These are phyloP conservation scores for Chloris gayana DNA, from an alignment of 176 grass and related monocot species.

Conservation along the genomic window DNA sequence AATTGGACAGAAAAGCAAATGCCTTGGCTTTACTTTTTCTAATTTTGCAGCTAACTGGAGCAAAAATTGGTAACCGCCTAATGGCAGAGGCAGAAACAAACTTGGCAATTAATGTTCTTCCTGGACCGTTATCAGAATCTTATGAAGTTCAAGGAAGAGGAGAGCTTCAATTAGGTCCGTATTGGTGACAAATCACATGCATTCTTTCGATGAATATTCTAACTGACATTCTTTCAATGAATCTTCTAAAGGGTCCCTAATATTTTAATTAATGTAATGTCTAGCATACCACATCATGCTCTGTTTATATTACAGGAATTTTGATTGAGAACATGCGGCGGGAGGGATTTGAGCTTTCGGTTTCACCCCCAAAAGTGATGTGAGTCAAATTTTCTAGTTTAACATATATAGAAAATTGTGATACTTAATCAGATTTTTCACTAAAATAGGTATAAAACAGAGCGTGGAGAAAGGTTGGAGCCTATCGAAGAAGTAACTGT, in stretches of 20 bases:
- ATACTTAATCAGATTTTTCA: constrained; percentile 31
- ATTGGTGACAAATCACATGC: constrained; percentile 18
- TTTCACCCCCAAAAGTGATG: constrained; percentile 99
- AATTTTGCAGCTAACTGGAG: constrained; percentile 82
- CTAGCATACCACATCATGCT: constrained; percentile 29
- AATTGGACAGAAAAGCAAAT: constrained; percentile 15
- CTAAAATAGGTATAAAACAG: constrained; percentile 84
- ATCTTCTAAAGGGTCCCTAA: not conserved
- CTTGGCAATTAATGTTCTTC: constrained; percentile 99
- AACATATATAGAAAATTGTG: not conserved
- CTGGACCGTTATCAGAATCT: constrained; percentile 92
- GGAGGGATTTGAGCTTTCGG: constrained; percentile 97
- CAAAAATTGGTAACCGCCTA: constrained; percentile 92
- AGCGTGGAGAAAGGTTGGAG: constrained; percentile 70
- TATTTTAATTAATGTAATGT: constrained; percentile 8
- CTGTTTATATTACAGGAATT: constrained; percentile 68
- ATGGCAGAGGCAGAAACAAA: constrained; percentile 96
- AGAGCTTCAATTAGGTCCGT: constrained; percentile 98
- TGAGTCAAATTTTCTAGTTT: constrained; percentile 40
- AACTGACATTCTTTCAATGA: constrained; percentile 19
- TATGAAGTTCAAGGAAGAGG: constrained; percentile 99
- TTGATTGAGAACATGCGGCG: constrained; percentile 99
- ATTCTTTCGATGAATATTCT: constrained; percentile 27
- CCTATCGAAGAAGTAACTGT: constrained; percentile 99
- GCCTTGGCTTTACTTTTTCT: not conserved